A percentile compares a stretch with the other conserved stretches of the same genome.
These are phyloP conservation scores for Rhodotorula glutinis DNA, from an alignment of 1,284 basidiomycete species.

Conservation along the genomic window DNA sequence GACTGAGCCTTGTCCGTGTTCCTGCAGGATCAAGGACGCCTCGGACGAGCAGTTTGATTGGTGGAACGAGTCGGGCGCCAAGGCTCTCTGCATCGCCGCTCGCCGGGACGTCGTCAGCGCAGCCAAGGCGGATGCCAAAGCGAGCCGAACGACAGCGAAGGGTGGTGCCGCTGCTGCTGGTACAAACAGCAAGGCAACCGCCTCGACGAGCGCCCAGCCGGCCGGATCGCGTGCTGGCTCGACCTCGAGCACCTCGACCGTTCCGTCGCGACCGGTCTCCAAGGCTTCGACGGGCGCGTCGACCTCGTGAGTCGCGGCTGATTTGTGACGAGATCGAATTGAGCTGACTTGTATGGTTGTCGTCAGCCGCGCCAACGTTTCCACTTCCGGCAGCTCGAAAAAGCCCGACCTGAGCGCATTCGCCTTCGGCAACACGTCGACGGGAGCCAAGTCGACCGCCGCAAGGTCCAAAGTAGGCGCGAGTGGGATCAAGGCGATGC, in stretches of 20 bases:
- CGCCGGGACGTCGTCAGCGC: background rate
- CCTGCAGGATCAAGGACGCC: conserved; percentile 15
- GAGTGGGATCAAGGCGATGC: conserved; percentile 27
- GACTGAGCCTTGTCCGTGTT: rapidly evolving
- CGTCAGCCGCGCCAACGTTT: background rate
- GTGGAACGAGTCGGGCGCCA: conserved; percentile 18
- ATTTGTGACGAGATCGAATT: too few species aligned
- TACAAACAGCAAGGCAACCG: background rate
- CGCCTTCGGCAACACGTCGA: conserved; percentile 1
- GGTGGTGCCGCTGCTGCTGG: background rate
- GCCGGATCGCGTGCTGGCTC: too few species aligned
- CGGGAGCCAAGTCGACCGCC: background rate
- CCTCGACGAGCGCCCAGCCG: too few species aligned
- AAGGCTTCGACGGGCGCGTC: too few species aligned
- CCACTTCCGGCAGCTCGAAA: background rate
- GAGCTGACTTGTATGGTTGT: too few species aligned
- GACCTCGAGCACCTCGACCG: too few species aligned
- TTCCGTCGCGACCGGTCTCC: too few species aligned
- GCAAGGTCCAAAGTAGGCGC: background rate
- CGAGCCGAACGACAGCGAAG: background rate
- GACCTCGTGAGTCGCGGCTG: conserved; percentile 6
- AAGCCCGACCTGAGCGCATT: conserved; percentile 13
- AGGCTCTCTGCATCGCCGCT: conserved; percentile 10
- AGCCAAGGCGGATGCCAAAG: background rate
- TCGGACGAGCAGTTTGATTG: conserved; percentile 14